Evolutionary conservation across 2,329 filamentous ascomycete genomes (phyloP), one percentile per base, ranked within the genome.

Genomic region (Torrubiella hemipterigena): DNA sequence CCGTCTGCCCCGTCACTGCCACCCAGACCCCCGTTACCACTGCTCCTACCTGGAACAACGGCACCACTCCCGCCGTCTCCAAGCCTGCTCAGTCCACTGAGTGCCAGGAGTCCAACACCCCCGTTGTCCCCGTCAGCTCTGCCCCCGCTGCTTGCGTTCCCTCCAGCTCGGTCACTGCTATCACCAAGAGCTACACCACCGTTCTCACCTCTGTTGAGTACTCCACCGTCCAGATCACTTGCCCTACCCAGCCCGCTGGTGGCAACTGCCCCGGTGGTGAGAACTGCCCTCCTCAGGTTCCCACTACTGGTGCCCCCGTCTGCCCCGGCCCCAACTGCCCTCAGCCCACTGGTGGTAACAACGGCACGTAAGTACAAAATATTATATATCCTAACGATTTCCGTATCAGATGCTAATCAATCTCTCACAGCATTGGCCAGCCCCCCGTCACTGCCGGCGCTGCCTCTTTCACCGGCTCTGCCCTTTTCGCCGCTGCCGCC

Each of bases 141-240:
- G n/a, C 19, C 13, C 30, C 36, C 17, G 32, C 37, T 7, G 37
- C 37, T 35, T 52, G 50, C 45, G 51, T 38, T 45, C 51, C 56
- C 29, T 49, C 47, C 49, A 43, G 43, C 52, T 60, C 59, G 29
- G 59, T 69, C 51, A 57, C 58, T 48, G 63, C 65, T 48, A 63
- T 69, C 57, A 67, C 65, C 51, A 70, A 66, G 58, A 63, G 54
- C 42, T 59, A 67, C 58, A 69, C 67, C 54, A 71, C 66, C 38
- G 65, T 69, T 46, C 49, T 69, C 51, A 67, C 65, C 46, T 62
- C 61, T 27, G 63, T 69, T 43, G 62, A 67, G 61, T 67, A 67
- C 61, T 53, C 58, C 45, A 66, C 63, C 49, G 48, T 63, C 38
- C 53, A 56, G 43, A 44, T 60, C 27, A 54, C 62, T 32, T 65